Evolutionary conservation across 2,329 filamentous ascomycete genomes (phyloP).

Genomic region (Dryadomyces sulphureus): DNA sequence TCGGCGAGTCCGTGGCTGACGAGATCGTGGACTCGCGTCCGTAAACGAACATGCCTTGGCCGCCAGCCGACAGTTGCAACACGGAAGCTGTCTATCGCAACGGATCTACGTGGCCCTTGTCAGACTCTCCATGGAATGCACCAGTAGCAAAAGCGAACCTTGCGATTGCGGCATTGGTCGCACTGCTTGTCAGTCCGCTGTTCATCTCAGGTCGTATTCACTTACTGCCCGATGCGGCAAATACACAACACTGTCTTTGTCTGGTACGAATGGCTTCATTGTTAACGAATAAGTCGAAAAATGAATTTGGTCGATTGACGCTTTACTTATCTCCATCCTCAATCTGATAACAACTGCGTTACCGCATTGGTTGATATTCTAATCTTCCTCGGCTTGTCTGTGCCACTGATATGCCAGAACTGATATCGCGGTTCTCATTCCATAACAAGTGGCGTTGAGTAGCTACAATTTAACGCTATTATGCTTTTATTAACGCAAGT

Average conservation of each 20-base stretch:
- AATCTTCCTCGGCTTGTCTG: too few relatives aligned
- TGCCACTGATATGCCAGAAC: too few relatives aligned
- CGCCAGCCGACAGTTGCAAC: conserved; percentile 2
- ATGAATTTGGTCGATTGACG: too few relatives aligned
- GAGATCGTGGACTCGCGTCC: neutral
- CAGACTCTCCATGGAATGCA: neutral
- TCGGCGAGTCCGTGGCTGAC: neutral
- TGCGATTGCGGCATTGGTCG: conserved; percentile 4
- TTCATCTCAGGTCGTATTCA: neutral
- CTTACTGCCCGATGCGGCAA: conserved; percentile 1
- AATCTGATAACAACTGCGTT: too few relatives aligned
- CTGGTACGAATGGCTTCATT: neutral
- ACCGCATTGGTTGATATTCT: too few relatives aligned
- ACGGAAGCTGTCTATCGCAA: conserved; percentile 3
- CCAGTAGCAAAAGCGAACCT: neutral
- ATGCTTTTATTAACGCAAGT: too few relatives aligned
- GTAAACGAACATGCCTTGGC: neutral
- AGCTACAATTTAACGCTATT: too few relatives aligned
- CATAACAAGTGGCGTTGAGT: too few relatives aligned
- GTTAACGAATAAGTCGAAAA: neutral
- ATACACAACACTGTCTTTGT: neutral
- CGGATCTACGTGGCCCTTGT: neutral
- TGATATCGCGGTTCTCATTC: too few relatives aligned
- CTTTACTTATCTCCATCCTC: too few relatives aligned
- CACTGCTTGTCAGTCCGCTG: neutral